Conservation (phyloP, 148 eudicot genomes). For the Vaccinium vitisidaea region DNA sequence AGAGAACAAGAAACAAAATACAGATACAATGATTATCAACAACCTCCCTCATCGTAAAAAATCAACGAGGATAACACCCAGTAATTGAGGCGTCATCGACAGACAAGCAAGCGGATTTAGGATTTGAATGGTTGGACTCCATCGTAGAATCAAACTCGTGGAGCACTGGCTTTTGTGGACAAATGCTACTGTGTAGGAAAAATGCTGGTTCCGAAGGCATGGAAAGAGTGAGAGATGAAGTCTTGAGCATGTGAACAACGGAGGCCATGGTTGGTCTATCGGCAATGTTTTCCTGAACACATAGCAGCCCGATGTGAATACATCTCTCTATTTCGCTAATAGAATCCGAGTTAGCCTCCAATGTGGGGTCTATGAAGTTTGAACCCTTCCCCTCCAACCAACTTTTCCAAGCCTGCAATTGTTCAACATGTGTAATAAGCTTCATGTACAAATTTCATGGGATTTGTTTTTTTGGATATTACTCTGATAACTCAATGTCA, state of each 20-base stretch:
- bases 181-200: background rate
- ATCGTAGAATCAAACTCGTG: too few species aligned
- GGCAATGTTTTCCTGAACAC: constrained; percentile 25
- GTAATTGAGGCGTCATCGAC: constrained; percentile 27
- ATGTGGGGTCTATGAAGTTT: constrained; percentile 26
- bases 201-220: constrained; percentile 34
- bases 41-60: background rate
- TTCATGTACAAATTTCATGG: too few species aligned
- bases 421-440: background rate
- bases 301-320: constrained; percentile 29
- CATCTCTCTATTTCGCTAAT: constrained; percentile 25
- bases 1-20: background rate
- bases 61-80: constrained; percentile 23
- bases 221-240: constrained; percentile 22
- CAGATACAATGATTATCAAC: background rate
- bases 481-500: too few species aligned
- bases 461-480: too few species aligned
- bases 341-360: constrained; percentile 6
- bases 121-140: background rate
- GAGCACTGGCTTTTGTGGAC: constrained; percentile 12
- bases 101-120: background rate
- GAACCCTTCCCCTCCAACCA: constrained; percentile 24
- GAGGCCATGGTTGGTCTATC: constrained; percentile 35
- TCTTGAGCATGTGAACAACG: constrained; percentile 22
- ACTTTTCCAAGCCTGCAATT: constrained; percentile 39